Conservation (phyloP, 2,329 filamentous ascomycete genomes). For the Sporothrix dimorphospora region DNA sequence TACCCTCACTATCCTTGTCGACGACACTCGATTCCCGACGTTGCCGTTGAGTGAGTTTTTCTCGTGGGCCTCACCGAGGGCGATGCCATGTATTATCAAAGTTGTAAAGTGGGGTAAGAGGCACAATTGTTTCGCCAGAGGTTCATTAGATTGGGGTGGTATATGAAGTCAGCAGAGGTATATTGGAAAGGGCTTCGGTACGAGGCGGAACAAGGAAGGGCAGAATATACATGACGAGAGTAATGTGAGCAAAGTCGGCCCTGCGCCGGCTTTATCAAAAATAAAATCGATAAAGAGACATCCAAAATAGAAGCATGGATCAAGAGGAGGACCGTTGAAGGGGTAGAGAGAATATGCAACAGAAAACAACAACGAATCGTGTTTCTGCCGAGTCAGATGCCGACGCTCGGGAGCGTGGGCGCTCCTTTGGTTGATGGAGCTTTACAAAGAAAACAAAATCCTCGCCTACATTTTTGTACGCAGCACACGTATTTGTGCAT, state of each 20-base stretch:
- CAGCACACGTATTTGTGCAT: too few relatives aligned
- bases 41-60: neutral
- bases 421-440: too few relatives aligned
- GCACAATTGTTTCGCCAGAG: neutral
- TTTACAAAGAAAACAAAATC: too few relatives aligned
- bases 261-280: neutral
- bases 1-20: neutral
- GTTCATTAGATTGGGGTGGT: conserved; percentile 1
- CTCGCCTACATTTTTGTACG: too few relatives aligned
- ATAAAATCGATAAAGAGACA: too few relatives aligned
- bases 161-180: neutral
- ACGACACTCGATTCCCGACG: neutral
- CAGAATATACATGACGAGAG: neutral
- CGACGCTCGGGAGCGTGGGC: too few relatives aligned
- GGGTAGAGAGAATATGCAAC: too few relatives aligned
- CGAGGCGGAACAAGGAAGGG: neutral
- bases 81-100: too few relatives aligned
- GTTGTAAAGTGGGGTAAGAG: neutral
- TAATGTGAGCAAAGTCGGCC: neutral
- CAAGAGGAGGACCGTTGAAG: too few relatives aligned
- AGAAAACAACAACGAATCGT: too few relatives aligned
- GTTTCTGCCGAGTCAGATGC: neutral
- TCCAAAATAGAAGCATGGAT: too few relatives aligned
- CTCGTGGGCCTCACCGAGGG: neutral
- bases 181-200: neutral